phyloP scores from a whole-genome alignment of 2,329 filamentous ascomycete genomes.

The Penicillium sp. region DNA sequence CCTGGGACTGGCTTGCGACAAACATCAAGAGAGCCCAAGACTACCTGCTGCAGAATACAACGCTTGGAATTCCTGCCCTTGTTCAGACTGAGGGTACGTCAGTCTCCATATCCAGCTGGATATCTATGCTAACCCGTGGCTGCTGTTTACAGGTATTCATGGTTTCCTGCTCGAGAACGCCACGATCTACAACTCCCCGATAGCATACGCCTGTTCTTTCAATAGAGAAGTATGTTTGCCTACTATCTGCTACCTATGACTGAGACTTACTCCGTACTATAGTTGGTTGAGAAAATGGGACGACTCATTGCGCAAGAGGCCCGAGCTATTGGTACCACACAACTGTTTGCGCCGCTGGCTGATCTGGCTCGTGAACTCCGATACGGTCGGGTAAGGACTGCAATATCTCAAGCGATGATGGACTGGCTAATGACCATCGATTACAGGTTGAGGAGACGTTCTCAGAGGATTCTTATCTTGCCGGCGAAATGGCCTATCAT shows the following conservation, averaged over 20 bases:
- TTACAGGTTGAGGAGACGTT: constrained; percentile 60
- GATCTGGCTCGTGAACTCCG: constrained; percentile 64
- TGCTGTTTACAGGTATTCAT: constrained; percentile 46
- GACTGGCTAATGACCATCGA: too few species aligned
- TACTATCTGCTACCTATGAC: too few species aligned
- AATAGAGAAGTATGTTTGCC: constrained; percentile 48
- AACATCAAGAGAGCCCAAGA: constrained; percentile 60
- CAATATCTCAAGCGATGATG: not conserved
- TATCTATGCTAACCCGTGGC: too few species aligned
- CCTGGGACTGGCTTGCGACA: constrained; percentile 55
- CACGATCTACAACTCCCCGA: constrained; percentile 71
- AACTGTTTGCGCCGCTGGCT: constrained; percentile 62
- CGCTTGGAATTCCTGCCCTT: constrained; percentile 61
- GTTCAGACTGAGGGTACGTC: constrained; percentile 58
- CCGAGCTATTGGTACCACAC: constrained; percentile 59
- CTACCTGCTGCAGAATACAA: constrained; percentile 58
- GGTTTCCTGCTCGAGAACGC: constrained; percentile 63
- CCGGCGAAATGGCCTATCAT: constrained; percentile 59
- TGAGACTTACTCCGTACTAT: too few species aligned
- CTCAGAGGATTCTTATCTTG: constrained; percentile 59
- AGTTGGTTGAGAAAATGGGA: constrained; percentile 58
- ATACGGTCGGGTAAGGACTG: constrained; percentile 50
- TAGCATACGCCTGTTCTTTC: constrained; percentile 62
- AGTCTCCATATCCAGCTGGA: too few species aligned
- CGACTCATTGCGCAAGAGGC: constrained; percentile 57